Conservation (phyloP, 345 rosid genomes). For the Eucalyptus virginea region DNA sequence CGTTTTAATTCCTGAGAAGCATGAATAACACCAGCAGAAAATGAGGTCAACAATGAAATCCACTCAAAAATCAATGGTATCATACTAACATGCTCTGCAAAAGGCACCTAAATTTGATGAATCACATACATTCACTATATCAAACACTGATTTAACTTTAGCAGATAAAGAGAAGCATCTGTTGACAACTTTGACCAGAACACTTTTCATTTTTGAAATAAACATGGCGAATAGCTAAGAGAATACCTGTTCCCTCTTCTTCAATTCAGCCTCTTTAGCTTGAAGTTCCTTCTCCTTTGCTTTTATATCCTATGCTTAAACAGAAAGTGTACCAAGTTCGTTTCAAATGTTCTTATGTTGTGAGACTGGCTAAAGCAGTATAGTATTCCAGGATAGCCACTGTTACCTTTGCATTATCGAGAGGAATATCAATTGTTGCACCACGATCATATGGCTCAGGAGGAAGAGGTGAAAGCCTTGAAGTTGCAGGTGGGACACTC, state of each 20-base stretch:
- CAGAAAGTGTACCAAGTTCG: neutral
- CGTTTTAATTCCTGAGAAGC: slow-evolving; percentile 67
- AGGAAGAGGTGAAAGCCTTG: slow-evolving; percentile 86
- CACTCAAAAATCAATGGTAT: neutral
- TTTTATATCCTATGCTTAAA: slow-evolving; percentile 53
- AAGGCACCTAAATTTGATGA: neutral
- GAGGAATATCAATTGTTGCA: slow-evolving; percentile 80
- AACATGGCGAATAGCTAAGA: neutral
- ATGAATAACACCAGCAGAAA: neutral
- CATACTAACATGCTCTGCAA: neutral
- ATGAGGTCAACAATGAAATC: neutral
- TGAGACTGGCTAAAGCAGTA: neutral
- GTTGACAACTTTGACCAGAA: neutral
- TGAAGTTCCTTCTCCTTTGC: slow-evolving; percentile 90
- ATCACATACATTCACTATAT: neutral
- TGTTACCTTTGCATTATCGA: slow-evolving; percentile 54
- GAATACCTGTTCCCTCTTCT: slow-evolving; percentile 71
- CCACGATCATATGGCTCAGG: slow-evolving; percentile 89
- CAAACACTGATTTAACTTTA: neutral
- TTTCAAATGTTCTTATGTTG: neutral
- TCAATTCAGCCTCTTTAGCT: slow-evolving; percentile 87
- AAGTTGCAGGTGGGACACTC: slow-evolving; percentile 63
- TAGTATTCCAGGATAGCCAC: neutral
- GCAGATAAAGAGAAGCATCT: neutral
- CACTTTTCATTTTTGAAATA: neutral